These are phyloP conservation scores for Aspergillus sp. DNA, from an alignment of 2,329 filamentous ascomycete genomes.

Conservation along the genomic window DNA sequence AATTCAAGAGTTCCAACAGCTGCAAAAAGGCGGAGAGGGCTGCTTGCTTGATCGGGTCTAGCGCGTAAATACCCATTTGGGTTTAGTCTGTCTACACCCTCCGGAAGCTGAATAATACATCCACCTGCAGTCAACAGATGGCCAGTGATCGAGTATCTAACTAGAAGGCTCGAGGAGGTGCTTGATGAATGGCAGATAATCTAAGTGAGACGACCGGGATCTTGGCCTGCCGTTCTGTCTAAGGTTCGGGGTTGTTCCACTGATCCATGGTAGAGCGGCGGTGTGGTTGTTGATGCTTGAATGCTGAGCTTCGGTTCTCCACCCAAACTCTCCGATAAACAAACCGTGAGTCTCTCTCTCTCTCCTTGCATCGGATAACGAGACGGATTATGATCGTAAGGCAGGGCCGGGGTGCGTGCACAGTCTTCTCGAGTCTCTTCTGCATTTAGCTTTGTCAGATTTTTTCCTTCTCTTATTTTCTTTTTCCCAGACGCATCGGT, in stretches of 20 bases:
- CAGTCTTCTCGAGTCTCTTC: not conserved
- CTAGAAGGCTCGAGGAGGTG: not conserved
- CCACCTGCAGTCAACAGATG: not conserved
- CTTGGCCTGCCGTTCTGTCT: not conserved
- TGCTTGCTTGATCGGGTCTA: conserved; percentile 16
- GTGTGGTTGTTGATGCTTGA: not conserved
- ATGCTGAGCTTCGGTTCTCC: not conserved
- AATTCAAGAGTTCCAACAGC: conserved; percentile 18
- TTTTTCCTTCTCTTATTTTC: not conserved
- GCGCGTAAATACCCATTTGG: not conserved
- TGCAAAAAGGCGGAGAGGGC: conserved; percentile 16
- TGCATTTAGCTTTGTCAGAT: not conserved
- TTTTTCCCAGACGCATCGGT: conserved; percentile 8
- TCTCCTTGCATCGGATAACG: not conserved
- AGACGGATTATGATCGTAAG: not conserved
- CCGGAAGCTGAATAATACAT: not conserved
- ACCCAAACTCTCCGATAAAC: not conserved
- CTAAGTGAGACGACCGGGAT: not conserved
- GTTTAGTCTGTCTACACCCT: not conserved
- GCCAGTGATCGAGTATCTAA: too few species aligned
- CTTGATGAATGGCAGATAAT: not conserved
- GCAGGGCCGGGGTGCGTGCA: not conserved
- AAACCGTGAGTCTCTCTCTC: not conserved
- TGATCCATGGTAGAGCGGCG: not conserved
- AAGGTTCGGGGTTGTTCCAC: not conserved